Conservation (phyloP, 257 asterid species). For the Petunia secreta region DNA sequence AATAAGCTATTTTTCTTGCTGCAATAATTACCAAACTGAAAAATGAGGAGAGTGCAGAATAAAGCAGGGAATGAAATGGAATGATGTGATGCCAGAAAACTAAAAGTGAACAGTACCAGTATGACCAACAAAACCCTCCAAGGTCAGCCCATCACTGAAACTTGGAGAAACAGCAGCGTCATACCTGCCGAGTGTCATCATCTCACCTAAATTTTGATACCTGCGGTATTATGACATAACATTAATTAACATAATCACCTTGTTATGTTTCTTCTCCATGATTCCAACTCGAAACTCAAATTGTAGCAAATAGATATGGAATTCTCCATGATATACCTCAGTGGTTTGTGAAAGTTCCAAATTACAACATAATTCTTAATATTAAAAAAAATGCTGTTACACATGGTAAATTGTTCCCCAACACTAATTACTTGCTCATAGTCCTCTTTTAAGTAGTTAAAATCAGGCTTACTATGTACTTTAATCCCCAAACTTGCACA, state of each 20-base stretch:
- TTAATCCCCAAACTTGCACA: too few species aligned
- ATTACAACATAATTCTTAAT: neutral
- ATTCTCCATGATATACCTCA: neutral
- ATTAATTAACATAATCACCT: neutral
- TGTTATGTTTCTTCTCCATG: neutral
- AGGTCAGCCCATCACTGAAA: slow-evolving; percentile 74
- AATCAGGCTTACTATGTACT: too few species aligned
- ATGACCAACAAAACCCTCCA: slow-evolving; percentile 92
- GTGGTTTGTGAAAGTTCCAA: neutral
- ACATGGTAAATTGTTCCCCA: neutral
- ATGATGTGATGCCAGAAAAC: slow-evolving; percentile 19
- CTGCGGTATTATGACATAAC: slow-evolving; percentile 41
- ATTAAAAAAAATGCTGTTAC: neutral
- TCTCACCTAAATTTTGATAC: slow-evolving; percentile 94
- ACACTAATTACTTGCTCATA: too few species aligned
- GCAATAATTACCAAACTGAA: slow-evolving; percentile 35
- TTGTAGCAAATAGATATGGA: neutral
- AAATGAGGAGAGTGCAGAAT: neutral
- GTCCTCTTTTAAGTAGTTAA: too few species aligned
- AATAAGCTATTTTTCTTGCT: slow-evolving; percentile 91
- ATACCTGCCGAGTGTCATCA: slow-evolving; percentile 91
- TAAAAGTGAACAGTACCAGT: slow-evolving; percentile 53
- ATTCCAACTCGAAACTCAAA: neutral
- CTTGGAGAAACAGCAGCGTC: slow-evolving; percentile 93
- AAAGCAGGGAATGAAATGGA: neutral